Percentiles rank a stretch among this genome's conserved stretches.
Conservation (phyloP, 2,329 filamentous ascomycete species). For the Aspergillus niger region DNA sequence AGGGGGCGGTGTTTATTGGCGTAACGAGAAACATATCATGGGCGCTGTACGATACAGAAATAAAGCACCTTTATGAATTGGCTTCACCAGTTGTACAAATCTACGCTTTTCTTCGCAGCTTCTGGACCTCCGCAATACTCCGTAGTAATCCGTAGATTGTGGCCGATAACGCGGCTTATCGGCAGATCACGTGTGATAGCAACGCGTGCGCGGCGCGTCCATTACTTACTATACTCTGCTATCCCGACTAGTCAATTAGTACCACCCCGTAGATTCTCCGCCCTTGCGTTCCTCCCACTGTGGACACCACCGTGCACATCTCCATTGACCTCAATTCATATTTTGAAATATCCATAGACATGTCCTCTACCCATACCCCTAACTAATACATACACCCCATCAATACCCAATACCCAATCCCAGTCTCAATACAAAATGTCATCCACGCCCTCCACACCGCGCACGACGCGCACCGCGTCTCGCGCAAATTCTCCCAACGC, state of each 20-base stretch:
- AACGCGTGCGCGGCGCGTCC: constrained; percentile 21
- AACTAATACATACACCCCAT: constrained; percentile 14
- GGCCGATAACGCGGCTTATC: constrained; percentile 7
- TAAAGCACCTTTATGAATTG: neutral
- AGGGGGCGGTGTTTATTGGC: constrained; percentile 21
- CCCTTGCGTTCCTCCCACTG: constrained; percentile 5
- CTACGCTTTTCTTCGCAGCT: neutral
- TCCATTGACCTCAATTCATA: neutral
- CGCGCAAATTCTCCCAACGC: constrained; percentile 29
- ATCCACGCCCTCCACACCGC: constrained; percentile 33
- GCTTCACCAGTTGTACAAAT: neutral
- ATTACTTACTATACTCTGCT: neutral
- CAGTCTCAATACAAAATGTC: constrained; percentile 23
- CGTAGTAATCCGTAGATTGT: neutral
- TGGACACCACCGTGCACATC: neutral
- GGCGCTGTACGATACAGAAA: constrained; percentile 18
- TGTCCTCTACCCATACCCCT: neutral
- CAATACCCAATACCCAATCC: neutral
- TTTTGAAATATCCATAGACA: neutral
- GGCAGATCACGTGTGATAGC: constrained; percentile 21
- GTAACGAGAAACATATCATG: constrained; percentile 5
- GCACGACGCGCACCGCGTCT: constrained; percentile 36
- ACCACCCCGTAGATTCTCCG: constrained; percentile 15
- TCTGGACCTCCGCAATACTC: neutral
- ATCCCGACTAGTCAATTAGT: too few relatives aligned